Evolutionary conservation across 2,329 filamentous ascomycete genomes (phyloP), one percentile per base, ranked within the genome.

Genomic region (Drechslera avenae): DNA sequence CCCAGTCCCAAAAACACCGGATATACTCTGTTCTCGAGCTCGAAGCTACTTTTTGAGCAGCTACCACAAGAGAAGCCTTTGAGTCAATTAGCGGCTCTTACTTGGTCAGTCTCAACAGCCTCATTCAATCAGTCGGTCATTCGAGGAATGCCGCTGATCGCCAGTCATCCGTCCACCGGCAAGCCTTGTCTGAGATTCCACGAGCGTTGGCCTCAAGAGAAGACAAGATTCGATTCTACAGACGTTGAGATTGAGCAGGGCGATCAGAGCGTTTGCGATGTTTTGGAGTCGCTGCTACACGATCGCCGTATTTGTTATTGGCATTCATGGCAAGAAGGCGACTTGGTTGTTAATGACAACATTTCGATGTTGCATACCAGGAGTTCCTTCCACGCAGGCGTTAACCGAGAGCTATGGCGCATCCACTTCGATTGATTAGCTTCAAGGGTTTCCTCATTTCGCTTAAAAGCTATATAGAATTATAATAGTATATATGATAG

Each of bases 281-380:
- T 73, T 0, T 57, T 83, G 1, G 74, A 79, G 36, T 62, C 64
- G 0, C 60, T 80, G 0, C 62, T 81, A 2, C 78, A 83, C 51
- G 81, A 83, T 54, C 72, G 79, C 1, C 72, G 81, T 0, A 76
- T 83, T 0, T 78, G 76, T 4, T 74, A 81, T 28, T 79, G 78
- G 50, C 78, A 81, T 48, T 64, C 74, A 3, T 84, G 82, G 81
- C 75, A 83, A 35, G 78, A 80, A 66, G 81, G 82, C 0, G 82
- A 84, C 55, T 36, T 84, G 17, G 54, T 84, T 0, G 65, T 85
- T 3, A 83, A 72, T 50, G 81, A 84, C 56, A 84, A 84, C 43
- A 62, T 76, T 3, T 49, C 78, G 46, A 76, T 74, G 55, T 74
- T 83, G 76, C 79, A 83, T 44, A 82, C 79, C 0, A 66, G 78